Evolutionary conservation across 441 rosid genomes (phyloP), one percentile per base, ranked within the genome.

Genomic region (Aquilaria agallochum): DNA sequence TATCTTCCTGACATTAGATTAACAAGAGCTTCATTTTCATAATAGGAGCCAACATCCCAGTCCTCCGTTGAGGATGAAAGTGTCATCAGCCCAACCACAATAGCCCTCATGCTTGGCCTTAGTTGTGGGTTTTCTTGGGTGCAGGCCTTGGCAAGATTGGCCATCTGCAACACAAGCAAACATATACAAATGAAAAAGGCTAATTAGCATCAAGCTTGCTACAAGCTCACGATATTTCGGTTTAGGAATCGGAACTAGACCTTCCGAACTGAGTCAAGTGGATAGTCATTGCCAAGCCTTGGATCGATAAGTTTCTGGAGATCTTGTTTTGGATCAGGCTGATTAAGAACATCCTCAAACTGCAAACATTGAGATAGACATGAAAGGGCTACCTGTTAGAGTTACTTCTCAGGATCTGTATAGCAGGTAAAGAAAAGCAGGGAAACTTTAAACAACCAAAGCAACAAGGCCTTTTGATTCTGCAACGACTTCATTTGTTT

Each of bases 401-500:
- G 42, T 36, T 36, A 36, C 5, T 4, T 36, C 42, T 36, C 42
- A 36, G 42, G 7, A 34, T 34, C 3, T 34, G 40, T 34, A 34
- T 36, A 4, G 42, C 42, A 36, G 42, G 42, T 36, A 36, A 33
- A 48, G 13, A 1, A n/a, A 30, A 36, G 50, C 9, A 49, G 49
- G 55, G 11, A 9, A 50, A 48, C 2, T 20, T 14, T 47, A 65
- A 77, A 58, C 72, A 60, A 95, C 97, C 99, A 92, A 72, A 66
- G 80, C 88, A 74, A 95, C 92, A 31, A 91, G 99, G 57, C 99
- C 97, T 67, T 66, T 84, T 31, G 95, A 74, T 67, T 89, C 95
- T 46, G 87, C 62, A 52, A 34, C 40, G 27, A 82, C 64, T 47
- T 71, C 84, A 14, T 65, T 84, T 9, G 55, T n/a, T 82, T 80